Evolutionary conservation across 805 yeast genomes (phyloP), one percentile per base, ranked within the genome.

Genomic region (Saccharomyces kudriavzevii): DNA sequence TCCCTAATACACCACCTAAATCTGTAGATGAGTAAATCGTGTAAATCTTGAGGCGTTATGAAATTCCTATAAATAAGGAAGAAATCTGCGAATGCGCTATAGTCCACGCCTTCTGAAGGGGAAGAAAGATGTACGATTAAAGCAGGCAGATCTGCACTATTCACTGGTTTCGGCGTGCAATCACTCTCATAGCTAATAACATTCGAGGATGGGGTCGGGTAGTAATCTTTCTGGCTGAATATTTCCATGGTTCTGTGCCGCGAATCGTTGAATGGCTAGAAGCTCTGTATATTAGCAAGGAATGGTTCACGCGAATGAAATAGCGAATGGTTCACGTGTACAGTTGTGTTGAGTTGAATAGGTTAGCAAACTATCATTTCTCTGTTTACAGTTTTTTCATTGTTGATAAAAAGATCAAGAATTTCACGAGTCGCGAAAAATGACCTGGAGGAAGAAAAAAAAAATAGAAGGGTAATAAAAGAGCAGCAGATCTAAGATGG

Each of bases 21-120:
- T 51, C 97, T 75, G 25, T 84, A 75, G 25, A 85, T 63, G 31
- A 91, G 70, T 31, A 86, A 70, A 53, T 79, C 78, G 66, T 89
- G 70, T 17, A 92, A 75, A 11, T 80, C 77, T 17, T 72, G 65
- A n/a, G 85, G 69, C 17, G 81, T 72, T 40, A 85, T 72, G 65
- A 87, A 90, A 52, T 83, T 77, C 50, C 98, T 75, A 70, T 81
- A 91, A 1, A 96, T 84, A 50, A 92, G 76, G 67, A 92, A 88
- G 67, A 94, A 90, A 71, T 94, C 97, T 49, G 91, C 80, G 52
- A 91, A 72, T 43, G 86, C 76, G 56, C 82, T 80, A 67, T 92
- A 92, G 67, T 89, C 91, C 17, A 92, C 78, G 5, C 81, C 70
- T 54, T 82, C 72, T 22, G 62, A 80, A 4, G 94, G 91, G 10